phyloP scores from a whole-genome alignment of 495 filamentous ascomycete species.

The Clavariopsis aquatica region DNA sequence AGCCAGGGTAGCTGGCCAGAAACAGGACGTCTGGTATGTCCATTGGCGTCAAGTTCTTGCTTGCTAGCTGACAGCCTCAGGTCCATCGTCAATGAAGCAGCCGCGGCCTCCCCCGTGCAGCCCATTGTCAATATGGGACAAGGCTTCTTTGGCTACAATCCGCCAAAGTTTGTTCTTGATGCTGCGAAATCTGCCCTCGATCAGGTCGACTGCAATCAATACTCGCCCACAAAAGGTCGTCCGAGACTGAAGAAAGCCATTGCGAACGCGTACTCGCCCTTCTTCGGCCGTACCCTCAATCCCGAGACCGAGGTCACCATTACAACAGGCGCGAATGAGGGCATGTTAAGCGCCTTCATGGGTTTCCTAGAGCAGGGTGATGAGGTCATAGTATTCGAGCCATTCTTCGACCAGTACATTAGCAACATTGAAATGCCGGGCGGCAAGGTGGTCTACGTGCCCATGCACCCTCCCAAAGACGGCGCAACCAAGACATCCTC shows the following conservation, averaged over 20 bases:
- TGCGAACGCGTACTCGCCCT: constrained; percentile 82
- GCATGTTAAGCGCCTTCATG: constrained; percentile 97
- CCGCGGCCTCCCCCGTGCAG: constrained; percentile 77
- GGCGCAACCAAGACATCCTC: constrained; percentile 77
- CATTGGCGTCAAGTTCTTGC: background rate
- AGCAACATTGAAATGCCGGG: constrained; percentile 98
- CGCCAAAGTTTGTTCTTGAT: constrained; percentile 84
- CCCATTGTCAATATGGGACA: constrained; percentile 96
- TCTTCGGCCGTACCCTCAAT: constrained; percentile 76
- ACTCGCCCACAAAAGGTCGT: constrained; percentile 91
- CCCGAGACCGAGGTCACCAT: constrained; percentile 91
- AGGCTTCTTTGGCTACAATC: constrained; percentile 98
- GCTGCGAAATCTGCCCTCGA: constrained; percentile 88
- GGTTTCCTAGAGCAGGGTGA: constrained; percentile 91
- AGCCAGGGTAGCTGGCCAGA: constrained; percentile 71
- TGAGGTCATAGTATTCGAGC: constrained; percentile 97
- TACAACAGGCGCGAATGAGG: constrained; percentile 96
- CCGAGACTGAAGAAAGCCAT: constrained; percentile 89
- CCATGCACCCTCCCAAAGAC: constrained; percentile 84
- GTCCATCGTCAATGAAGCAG: constrained; percentile 95
- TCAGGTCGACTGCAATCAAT: constrained; percentile 97
- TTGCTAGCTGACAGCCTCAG: constrained; percentile 46
- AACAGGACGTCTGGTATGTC: constrained; percentile 89
- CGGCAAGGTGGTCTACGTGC: constrained; percentile 89
- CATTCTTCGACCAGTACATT: constrained; percentile 97